Evolutionary conservation across 2,329 filamentous ascomycete species (phyloP).

Genomic region (Sporothrix brasiliensis): DNA sequence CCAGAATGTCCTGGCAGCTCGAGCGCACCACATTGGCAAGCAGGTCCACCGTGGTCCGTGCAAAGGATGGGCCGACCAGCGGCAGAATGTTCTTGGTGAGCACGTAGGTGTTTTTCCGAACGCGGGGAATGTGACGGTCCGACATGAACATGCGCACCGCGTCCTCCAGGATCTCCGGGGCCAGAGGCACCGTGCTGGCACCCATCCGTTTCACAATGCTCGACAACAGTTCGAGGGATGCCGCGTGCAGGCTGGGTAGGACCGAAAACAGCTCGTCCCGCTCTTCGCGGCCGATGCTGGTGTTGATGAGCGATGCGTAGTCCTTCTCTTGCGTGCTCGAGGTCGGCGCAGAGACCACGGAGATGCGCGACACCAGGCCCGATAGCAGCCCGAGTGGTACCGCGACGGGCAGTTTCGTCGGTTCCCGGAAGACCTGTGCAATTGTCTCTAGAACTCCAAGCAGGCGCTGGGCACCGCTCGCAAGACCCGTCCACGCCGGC

Average conservation of each 20-base stretch:
- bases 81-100: constrained; percentile 61
- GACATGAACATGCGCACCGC: constrained; percentile 70
- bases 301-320: constrained; percentile 64
- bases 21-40: constrained; percentile 64
- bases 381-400: constrained; percentile 69
- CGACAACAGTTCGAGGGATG: constrained; percentile 65
- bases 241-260: constrained; percentile 73
- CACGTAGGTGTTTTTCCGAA: constrained; percentile 65
- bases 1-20: constrained; percentile 75
- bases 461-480: constrained; percentile 71
- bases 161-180: constrained; percentile 70
- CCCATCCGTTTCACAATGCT: constrained; percentile 62
- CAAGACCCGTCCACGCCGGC: constrained; percentile 74
- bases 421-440: constrained; percentile 61
- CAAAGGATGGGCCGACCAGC: constrained; percentile 66
- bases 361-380: constrained; percentile 70
- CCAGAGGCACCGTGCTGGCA: constrained; percentile 59
- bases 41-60: constrained; percentile 66
- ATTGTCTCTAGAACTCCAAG: constrained; percentile 67
- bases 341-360: constrained; percentile 63
- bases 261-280: constrained; percentile 75
- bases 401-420: constrained; percentile 66
- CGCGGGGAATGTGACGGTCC: constrained; percentile 52
- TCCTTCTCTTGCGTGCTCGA: constrained; percentile 46
- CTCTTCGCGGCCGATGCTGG: constrained; percentile 76